Base-by-base conservation (phyloP, 78 protist species). In the Tieghemostelium lacteum region DNA sequence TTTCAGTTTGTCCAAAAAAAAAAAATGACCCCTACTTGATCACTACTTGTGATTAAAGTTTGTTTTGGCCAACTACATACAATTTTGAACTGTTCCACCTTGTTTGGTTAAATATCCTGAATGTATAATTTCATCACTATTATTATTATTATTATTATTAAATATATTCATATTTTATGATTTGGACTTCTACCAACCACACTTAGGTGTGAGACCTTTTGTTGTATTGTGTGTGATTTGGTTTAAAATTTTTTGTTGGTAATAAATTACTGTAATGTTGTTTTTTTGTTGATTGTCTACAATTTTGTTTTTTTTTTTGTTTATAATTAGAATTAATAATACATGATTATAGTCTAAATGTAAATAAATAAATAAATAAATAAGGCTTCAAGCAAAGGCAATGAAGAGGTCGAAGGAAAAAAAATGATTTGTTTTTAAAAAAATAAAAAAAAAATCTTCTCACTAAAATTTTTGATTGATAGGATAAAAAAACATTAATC, bases 61-160 rank as follows among this genome's bases (percentile, higher is more conserved):
- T n/a, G n/a, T n/a, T n/a, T n/a, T n/a, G n/a, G n/a, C n/a, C 12
- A 19, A 50, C 14, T 34, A 22, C 49, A 24, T 75, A 75, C 87
- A 77, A 66, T 77, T 77, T 19, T 77, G 73, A 28, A 80, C 74
- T 5, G 29, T 80, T n/a, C 76, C 88, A 37, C 88, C 88, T 20
- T 69, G 88, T 42, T 80, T 80, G 4, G 88, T 80, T 17, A 65
- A 39, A 58, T 37, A 80, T 24, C 88, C 88, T 12, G 64, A 45
- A 26, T 50, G 31, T 20, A 77, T 1, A 26, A 77, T 55, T 31
- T 29, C 28, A 37, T 77, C 87, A 4, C 39, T 54, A 61, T 61
- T 61, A 31, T 31, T 7, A 34, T 20, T 19, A 19, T 63, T 63
- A 19, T 31, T 36, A 34, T 63, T 63, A 63, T 36, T 63, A 66